Base-by-base conservation (phyloP, 768 basidiomycete species). In the Coprinopsis sp. region DNA sequence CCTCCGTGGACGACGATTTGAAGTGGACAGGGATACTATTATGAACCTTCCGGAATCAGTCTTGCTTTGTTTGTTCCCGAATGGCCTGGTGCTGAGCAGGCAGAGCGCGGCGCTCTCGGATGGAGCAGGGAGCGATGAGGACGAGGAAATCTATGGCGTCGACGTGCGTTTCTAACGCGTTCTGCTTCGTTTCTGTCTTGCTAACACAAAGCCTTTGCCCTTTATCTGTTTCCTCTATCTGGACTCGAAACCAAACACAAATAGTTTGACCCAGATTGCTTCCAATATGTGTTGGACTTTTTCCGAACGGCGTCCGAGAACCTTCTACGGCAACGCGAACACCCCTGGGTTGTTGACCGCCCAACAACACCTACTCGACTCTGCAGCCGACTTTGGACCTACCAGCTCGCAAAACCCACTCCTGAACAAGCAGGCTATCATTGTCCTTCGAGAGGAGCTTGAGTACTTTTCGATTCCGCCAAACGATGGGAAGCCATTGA, bases 261-360 rank as follows among this genome's bases (percentile, higher is more conserved):
- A n/a, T n/a, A 98, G 95, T 99, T 97, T 63, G 96, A 99, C 70
- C 92, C 95, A 44, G 86, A 91, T 34, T 97, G 94, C 66, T 96
- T 99, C 68, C 77, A 84, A 67, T 98, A 83, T 64, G 91, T 98
- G 38, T 81, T 99, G 23, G 74, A 77, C 33, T 98, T 98, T 78
- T 99, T 96, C 74, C 79, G 83, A 38, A 79, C 72, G 61, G 87
- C 95, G 12, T 88, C 89, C 30, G 86, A 93, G 52, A n/a, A 69
- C 77, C 41, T 99, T 99, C 73, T 98, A 99, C 68, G 96, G 95
- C 31, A 87, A 87, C 6, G 67, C 79, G 33, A 74, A 67, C 36
- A 68, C 73, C 4, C 87, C 84, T 1, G 92, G 91, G 11, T 72
- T 92, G 40, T 82, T 86, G 56, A 71, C 72, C 51, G 84, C 88